phyloP scores from a whole-genome alignment of 352 stramenopile species.

The Globisporangium paddicum region DNA sequence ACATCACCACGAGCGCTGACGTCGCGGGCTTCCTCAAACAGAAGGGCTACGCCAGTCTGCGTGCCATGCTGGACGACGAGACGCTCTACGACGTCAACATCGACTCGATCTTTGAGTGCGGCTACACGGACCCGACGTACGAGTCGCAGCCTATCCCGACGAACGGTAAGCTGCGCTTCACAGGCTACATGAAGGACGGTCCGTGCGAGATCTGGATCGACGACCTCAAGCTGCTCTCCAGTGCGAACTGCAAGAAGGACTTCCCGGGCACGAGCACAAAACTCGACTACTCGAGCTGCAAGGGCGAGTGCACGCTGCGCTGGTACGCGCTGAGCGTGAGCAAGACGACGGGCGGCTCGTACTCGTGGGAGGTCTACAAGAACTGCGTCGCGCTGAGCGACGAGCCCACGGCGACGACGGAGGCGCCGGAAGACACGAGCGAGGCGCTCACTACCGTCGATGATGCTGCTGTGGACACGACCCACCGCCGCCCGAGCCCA shows the following conservation, averaged over 20 bases:
- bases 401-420: no score
- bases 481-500: no score
- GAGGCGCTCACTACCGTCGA: no score
- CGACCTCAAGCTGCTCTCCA: constrained; percentile 21
- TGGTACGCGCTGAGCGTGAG: not conserved
- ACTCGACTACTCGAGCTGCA: constrained; percentile 35
- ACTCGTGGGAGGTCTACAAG: no score
- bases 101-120: constrained; percentile 49
- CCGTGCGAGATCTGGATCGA: constrained; percentile 45
- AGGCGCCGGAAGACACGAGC: no score
- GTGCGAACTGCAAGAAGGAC: constrained; percentile 27
- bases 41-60: constrained; percentile 1
- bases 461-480: no score
- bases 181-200: constrained; percentile 45
- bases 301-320: constrained; percentile 20
- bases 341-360: no score
- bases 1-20: no score
- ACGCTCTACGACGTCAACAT: constrained; percentile 42
- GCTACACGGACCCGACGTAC: constrained; percentile 36
- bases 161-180: constrained; percentile 25
- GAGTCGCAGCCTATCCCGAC: constrained; percentile 42
- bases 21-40: no score
- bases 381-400: no score
- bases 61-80: constrained; percentile 52
- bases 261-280: constrained; percentile 29